Base-by-base conservation (phyloP, 768 basidiomycete genomes). In the Boletellus ananas region DNA sequence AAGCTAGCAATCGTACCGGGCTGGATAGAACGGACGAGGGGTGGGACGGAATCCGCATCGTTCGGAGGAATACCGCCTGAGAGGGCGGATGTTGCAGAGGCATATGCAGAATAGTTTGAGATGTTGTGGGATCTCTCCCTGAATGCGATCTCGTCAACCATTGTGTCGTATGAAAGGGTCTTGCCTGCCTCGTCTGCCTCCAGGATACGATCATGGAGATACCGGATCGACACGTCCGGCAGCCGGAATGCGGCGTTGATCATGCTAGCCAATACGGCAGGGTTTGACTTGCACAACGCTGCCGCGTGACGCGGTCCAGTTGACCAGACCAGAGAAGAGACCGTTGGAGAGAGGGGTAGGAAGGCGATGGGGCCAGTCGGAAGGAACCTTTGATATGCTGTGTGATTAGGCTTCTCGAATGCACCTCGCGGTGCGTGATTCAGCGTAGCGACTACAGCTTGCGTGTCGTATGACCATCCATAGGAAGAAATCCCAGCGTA, bases 301-400 rank as follows among this genome's bases (percentile, higher is more conserved):
- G 78, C 68, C 3, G 93, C 92, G 8, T 93, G 74, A 6, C 72
- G 64, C 1, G 94, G 91, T 47, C 75, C 80, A 0, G 90, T 95
- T 17, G 92, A 94, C 96, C 96, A 98, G 6, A 97, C 96, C 43
- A 98, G 76, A 4, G 94, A 94, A 10, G 93, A 90, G 2, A 74
- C 73, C 0, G 83, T 86, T 0, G 81, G 71, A 1, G 86, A 86
- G 37, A 97, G 78, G 0, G 95, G 96, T 18, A 98, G 78, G 73
- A 96, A 98, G 0, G 94, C 94, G 37, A 98, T 86, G 3, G 95
- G 95, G 0, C 96, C 95, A 5, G 93, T 93, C 2, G 94, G 88
- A 17, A 98, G 79, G 74, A 97, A 97, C 18, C 94, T 78, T 66
- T 98, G 96, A 69, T 88, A 98, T 0, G 92, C 94, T 0, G 84